These are phyloP conservation scores for Lanmaoa pseudosensibilis DNA, from an alignment of 768 basidiomycete species.

Conservation along the genomic window DNA sequence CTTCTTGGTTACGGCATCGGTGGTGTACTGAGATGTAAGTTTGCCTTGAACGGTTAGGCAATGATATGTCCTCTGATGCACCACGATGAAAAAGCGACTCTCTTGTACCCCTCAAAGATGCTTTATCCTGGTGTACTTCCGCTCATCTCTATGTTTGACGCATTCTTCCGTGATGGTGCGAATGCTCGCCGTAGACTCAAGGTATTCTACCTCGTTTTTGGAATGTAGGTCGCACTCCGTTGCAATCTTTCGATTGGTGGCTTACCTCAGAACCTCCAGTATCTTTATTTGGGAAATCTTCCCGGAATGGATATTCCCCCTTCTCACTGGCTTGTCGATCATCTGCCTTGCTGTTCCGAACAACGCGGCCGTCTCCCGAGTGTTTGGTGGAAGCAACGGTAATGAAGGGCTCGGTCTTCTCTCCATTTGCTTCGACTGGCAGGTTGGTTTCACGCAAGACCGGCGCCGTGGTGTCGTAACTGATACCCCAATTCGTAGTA, in stretches of 20 bases:
- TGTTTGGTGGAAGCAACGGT: conserved; percentile 62
- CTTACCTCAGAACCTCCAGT: conserved; percentile 17
- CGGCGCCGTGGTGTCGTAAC: neutral
- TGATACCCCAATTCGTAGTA: conserved; percentile 16
- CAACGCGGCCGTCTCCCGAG: conserved; percentile 48
- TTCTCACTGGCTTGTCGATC: conserved; percentile 60
- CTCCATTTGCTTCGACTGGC: conserved; percentile 63
- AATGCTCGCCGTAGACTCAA: conserved; percentile 43
- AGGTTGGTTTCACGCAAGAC: conserved; percentile 34
- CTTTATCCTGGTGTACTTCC: conserved; percentile 38
- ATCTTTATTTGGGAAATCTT: conserved; percentile 35
- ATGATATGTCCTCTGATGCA: conserved; percentile 2
- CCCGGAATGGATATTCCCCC: conserved; percentile 47
- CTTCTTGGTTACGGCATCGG: conserved; percentile 55
- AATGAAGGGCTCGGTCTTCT: conserved; percentile 65
- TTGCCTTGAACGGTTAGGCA: neutral
- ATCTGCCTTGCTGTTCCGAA: conserved; percentile 58
- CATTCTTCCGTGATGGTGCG: conserved; percentile 43
- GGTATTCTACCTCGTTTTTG: conserved; percentile 26
- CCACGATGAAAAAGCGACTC: conserved; percentile 12
- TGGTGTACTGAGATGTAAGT: conserved; percentile 49
- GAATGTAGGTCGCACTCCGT: conserved; percentile 34
- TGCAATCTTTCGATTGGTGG: neutral
- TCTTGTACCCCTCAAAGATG: conserved; percentile 48
- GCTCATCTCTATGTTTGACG: conserved; percentile 28